These are phyloP conservation scores for Miscanthus lutarioriparius DNA, from an alignment of 176 grass and related monocot genomes.

Conservation along the genomic window DNA sequence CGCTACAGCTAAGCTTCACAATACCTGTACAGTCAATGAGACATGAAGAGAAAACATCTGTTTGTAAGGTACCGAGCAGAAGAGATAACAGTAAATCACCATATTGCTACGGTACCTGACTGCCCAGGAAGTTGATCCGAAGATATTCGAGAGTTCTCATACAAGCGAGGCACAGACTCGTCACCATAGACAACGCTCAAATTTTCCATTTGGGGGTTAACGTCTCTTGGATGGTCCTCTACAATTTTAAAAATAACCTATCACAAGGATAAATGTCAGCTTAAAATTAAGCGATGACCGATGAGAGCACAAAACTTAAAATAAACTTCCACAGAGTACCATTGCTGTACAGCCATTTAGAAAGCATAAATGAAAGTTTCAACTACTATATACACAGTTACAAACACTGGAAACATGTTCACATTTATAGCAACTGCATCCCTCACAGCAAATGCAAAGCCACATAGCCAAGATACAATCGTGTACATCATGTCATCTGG, in stretches of 20 bases:
- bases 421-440: background rate
- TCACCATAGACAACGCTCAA: conserved; percentile 82
- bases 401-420: background rate
- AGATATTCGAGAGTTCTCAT: conserved; percentile 89
- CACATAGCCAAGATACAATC: background rate
- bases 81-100: conserved; percentile 19
- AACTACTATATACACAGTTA: background rate
- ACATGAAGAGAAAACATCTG: background rate
- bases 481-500: background rate
- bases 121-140: conserved; percentile 86
- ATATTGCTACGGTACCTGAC: conserved; percentile 55
- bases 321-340: background rate
- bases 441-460: background rate
- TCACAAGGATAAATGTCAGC: conserved; percentile 23
- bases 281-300: background rate
- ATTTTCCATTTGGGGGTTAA: conserved; percentile 72
- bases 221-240: conserved; percentile 86
- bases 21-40: conserved; percentile 61
- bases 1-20: conserved; percentile 85
- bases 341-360: background rate
- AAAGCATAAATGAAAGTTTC: background rate
- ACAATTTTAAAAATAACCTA: conserved; percentile 99
- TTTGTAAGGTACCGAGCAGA: conserved; percentile 1
- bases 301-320: background rate
- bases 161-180: conserved; percentile 84